Conservation (phyloP, 495 filamentous ascomycete genomes). For the Trichoderma orchidacearum region DNA sequence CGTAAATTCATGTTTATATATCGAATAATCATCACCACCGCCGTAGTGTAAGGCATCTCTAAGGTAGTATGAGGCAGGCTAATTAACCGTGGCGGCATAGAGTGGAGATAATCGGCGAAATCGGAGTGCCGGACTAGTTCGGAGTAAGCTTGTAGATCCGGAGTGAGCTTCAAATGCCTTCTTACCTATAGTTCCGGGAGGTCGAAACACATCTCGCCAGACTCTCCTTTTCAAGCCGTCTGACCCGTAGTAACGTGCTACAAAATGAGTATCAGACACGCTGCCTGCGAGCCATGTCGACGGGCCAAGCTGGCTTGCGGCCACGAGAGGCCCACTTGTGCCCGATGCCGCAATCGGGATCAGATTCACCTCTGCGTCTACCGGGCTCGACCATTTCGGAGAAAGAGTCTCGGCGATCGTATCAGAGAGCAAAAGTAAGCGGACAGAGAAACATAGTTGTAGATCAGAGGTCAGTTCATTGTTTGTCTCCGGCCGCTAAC, state of each 20-base stretch:
- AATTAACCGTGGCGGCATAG: not conserved
- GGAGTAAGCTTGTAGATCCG: not conserved
- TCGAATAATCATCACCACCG: no score
- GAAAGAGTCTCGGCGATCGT: not conserved
- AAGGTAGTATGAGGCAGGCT: no score
- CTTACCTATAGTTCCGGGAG: no score
- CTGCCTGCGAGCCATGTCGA: conserved; percentile 25
- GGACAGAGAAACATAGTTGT: not conserved
- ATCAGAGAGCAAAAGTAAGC: conserved; percentile 7
- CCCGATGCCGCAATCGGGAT: conserved; percentile 18
- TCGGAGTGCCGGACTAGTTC: not conserved
- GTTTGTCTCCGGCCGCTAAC: not conserved
- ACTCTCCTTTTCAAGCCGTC: no score
- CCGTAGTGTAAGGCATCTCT: no score
- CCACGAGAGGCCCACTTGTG: conserved; percentile 24
- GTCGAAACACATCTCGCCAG: no score
- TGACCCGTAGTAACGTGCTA: not conserved
- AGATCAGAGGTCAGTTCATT: not conserved
- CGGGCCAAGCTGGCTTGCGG: conserved; percentile 29
- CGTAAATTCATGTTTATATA: no score
- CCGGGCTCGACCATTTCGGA: conserved; percentile 21
- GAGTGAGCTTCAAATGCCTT: no score
- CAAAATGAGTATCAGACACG: not conserved
- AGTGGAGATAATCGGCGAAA: not conserved
- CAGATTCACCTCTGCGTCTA: conserved; percentile 20